Conservation (phyloP, 106 monocot species). For the Dactylorhiza incarnata region DNA sequence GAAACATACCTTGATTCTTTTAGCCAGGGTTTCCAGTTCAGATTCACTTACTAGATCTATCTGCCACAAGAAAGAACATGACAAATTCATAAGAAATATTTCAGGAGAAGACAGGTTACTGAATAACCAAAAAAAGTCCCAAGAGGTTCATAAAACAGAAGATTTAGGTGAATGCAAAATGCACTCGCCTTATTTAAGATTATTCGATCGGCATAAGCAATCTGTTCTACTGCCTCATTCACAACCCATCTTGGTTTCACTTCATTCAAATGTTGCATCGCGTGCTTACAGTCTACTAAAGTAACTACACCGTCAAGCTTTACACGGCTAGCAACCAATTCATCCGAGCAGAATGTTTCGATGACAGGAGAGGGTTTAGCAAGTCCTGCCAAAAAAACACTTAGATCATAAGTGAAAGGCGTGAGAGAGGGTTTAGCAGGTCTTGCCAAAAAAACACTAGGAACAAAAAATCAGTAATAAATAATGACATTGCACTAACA, state of each 20-base stretch:
- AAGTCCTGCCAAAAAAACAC: slow-evolving; percentile 49
- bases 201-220: slow-evolving; percentile 95
- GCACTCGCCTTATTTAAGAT: slow-evolving; percentile 78
- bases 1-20: slow-evolving; percentile 54
- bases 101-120: not conserved
- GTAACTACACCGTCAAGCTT: slow-evolving; percentile 99
- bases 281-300: slow-evolving; percentile 94
- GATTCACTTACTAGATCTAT: slow-evolving; percentile 67
- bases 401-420: not conserved
- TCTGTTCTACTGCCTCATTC: slow-evolving; percentile 94
- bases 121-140: not conserved
- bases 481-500: too few species aligned
- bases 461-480: not conserved
- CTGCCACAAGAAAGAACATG: slow-evolving; percentile 28
- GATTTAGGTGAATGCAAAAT: not conserved
- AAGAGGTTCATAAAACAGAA: not conserved
- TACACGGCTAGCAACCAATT: slow-evolving; percentile 69
- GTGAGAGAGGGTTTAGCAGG: slow-evolving; percentile 84
- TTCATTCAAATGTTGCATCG: slow-evolving; percentile 93
- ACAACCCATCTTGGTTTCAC: slow-evolving; percentile 94
- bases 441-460: slow-evolving; percentile 31
- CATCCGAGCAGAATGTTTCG: slow-evolving; percentile 92
- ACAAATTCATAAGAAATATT: not conserved
- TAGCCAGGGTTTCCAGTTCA: slow-evolving; percentile 48
- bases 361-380: slow-evolving; percentile 97